phyloP scores from a whole-genome alignment of 2,329 filamentous ascomycete species.

The Anthostomella pinea region DNA sequence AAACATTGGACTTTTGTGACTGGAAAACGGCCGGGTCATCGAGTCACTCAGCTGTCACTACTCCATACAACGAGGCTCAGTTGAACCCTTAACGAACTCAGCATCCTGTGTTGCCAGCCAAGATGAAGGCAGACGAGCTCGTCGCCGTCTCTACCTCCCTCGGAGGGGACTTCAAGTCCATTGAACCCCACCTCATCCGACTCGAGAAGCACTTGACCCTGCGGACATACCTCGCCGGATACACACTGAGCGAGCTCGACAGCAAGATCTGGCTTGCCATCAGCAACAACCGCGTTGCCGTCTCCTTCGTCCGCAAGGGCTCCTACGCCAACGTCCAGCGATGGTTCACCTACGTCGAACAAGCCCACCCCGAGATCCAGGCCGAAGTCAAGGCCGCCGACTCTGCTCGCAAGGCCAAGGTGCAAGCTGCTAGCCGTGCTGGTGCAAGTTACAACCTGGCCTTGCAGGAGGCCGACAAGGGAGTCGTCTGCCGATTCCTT shows the following conservation, averaged over 20 bases:
- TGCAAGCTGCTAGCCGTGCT: slow-evolving; percentile 66
- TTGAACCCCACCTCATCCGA: slow-evolving; percentile 70
- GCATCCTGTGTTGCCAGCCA: no score
- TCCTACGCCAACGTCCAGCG: slow-evolving; percentile 72
- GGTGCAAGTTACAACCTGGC: slow-evolving; percentile 88
- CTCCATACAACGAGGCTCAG: no score
- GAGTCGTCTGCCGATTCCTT: slow-evolving; percentile 87
- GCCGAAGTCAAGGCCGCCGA: slow-evolving; percentile 68
- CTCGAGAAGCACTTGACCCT: slow-evolving; percentile 87
- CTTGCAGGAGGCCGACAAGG: slow-evolving; percentile 78
- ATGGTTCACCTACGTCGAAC: slow-evolving; percentile 86
- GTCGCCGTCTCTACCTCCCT: slow-evolving; percentile 49
- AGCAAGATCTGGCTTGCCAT: slow-evolving; percentile 80
- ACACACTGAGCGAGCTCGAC: slow-evolving; percentile 73
- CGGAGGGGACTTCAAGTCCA: slow-evolving; percentile 73
- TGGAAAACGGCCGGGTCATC: slow-evolving; percentile 6
- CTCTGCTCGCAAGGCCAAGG: slow-evolving; percentile 66
- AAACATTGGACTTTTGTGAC: slow-evolving; percentile 1
- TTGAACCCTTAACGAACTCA: no score
- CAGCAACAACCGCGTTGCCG: slow-evolving; percentile 78
- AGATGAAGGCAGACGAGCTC: slow-evolving; percentile 58
- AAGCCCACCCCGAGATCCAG: slow-evolving; percentile 73
- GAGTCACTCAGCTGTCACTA: slow-evolving; percentile 7
- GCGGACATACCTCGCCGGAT: slow-evolving; percentile 81
- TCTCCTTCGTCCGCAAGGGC: slow-evolving; percentile 76